Base-by-base conservation (phyloP, 495 filamentous ascomycete genomes). In the Xylaria acuta region DNA sequence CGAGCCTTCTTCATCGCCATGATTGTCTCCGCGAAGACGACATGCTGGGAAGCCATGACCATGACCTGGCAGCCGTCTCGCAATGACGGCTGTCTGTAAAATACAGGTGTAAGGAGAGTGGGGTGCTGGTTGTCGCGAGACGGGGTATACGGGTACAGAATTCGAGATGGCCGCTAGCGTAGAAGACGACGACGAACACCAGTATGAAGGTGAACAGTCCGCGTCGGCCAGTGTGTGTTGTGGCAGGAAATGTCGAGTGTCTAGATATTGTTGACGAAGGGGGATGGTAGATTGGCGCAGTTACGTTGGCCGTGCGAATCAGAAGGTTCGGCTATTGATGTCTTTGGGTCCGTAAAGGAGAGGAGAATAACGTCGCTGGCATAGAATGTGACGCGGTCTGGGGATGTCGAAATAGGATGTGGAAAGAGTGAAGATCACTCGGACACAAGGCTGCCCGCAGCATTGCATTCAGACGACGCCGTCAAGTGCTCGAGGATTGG, bases 1-100 rank as follows among this genome's bases (percentile, higher is more conserved):
- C 93, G 78, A 34, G 91, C 90, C 78, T 88, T 88, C 79, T 94
- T 93, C 91, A 95, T 92, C 63, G 85, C 90, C 71, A 88, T 83
- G 73, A 94, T 93, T 4, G 91, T 93, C 74, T 93, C 91, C 56
- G 88, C 86, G 73, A 93, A 91, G 72, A 91, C 79, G 62, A 87
- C 86, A 74, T 90, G 90, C 78, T 93, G 91, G 72, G 90, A 86
- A 73, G 92, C 86, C 93, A 94, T 95, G 76, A 77, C 80, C 81
- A 72, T 54, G 71, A 70, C 70, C 67, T 72, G 41, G 64, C n/a
- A 64, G 69, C 63, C 25, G 70, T 53, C 51, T 66, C 36, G 66
- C 41, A 41, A 54, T 41, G 40, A 51, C 70, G 45, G 53, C 25
- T 51, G 34, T 30, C 49, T 65, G 45, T 49, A 32, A 67, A 72